Evolutionary conservation across 2,329 filamentous ascomycete species (phyloP), one percentile per base, ranked within the genome.

Genomic region (Cladophialophora bantiana): DNA sequence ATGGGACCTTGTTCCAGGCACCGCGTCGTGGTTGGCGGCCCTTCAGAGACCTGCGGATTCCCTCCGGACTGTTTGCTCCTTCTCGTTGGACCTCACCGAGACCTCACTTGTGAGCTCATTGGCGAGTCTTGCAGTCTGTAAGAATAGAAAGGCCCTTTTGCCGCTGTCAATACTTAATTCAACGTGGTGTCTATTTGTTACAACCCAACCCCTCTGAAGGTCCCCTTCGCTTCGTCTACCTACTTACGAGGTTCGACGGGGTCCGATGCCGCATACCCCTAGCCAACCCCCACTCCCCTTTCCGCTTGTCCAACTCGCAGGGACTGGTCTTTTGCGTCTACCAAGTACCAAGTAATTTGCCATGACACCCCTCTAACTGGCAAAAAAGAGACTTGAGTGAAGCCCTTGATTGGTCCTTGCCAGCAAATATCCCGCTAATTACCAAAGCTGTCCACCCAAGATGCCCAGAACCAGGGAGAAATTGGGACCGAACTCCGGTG

Each of bases 1-100:
- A 31, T 36, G 26, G 15, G 18, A 50, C 35, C 34, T 54, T 62
- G 36, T 65, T 56, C 57, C 62, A 65, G 62, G 62, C 62, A 65
- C 62, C 6, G 62, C 15, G 35, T 26, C 18, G 20, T 59, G 56
- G 56, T 65, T 65, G 62, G 62, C 50, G 31, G 13, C n/a, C 18
- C 26, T 50, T 59, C 42, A 59, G 57, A 59, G 12, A 34, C 38
- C 38, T 34, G 38, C 57, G 31, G 32, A 59, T 13, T 59, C 26
- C n/a, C n/a, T 20, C 26, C 9, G 32, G 6, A 26, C 18, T 42
- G 26, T 10, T 32, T 12, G 35, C 4, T 34, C 15, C 34, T 32
- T 15, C 4, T 34, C 32, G 15, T 26, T 26, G 36, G 36, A 38
- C 10, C 36, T 12, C 4, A 40, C 36, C 36, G 4, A 5, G 36